Percentiles rank a stretch among this genome's conserved stretches.
These are phyloP conservation scores for Parastagonospora nodorum DNA, from an alignment of 2,329 filamentous ascomycete genomes.

Conservation along the genomic window DNA sequence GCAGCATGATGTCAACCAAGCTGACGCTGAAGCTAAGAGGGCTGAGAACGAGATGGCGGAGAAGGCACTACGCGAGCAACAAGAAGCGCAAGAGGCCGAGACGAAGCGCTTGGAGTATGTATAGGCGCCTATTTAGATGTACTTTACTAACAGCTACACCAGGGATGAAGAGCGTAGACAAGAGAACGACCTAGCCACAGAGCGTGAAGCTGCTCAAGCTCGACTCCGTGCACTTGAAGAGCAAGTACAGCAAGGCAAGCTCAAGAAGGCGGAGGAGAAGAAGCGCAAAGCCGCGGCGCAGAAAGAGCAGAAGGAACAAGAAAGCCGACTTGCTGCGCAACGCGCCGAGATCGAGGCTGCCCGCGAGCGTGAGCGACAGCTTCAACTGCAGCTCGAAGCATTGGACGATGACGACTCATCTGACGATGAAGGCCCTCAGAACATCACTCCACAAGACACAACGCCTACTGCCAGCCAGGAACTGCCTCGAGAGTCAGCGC, in stretches of 20 bases:
- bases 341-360: constrained; percentile 92
- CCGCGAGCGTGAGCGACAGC: constrained; percentile 84
- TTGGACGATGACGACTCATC: constrained; percentile 69
- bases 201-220: constrained; percentile 79
- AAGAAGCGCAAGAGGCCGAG: constrained; percentile 74
- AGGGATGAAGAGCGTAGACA: constrained; percentile 76
- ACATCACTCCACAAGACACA: constrained; percentile 67
- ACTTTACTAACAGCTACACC: constrained; percentile 29
- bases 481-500: constrained; percentile 49
- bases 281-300: constrained; percentile 86
- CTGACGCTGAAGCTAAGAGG: constrained; percentile 61
- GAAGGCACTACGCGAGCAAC: constrained; percentile 67
- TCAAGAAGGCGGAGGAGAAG: constrained; percentile 97
- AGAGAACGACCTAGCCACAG: constrained; percentile 78
- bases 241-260: constrained; percentile 88
- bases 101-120: constrained; percentile 84
- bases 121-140: background rate
- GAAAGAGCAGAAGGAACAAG: constrained; percentile 86
- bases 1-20: constrained; percentile 61
- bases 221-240: constrained; percentile 90
- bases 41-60: constrained; percentile 62
- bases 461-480: constrained; percentile 64
- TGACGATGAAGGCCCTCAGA: constrained; percentile 76
- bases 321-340: constrained; percentile 80
- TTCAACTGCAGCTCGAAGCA: constrained; percentile 85